phyloP scores from a whole-genome alignment of 2,329 filamentous ascomycete species.

The Paecilomyces sp. region DNA sequence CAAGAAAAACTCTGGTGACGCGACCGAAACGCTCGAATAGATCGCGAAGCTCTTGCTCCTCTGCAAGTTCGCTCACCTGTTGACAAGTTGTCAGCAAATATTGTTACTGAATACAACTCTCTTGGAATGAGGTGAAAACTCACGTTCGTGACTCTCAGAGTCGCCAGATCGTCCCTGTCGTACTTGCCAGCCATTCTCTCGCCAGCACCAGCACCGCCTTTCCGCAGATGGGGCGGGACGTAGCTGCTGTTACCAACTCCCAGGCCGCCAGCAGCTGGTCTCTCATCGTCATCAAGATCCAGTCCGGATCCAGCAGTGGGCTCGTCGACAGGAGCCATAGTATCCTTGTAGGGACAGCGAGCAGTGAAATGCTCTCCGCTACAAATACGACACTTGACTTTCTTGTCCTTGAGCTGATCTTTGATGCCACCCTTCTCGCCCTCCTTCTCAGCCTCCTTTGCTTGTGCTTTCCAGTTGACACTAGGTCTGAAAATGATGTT shows the following conservation, averaged over 20 bases:
- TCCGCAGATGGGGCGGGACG: constrained; percentile 87
- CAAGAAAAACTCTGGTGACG: constrained; percentile 94
- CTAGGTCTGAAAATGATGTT: constrained; percentile 96
- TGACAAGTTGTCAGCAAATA: constrained; percentile 16
- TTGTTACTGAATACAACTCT: background rate
- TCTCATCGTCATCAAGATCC: constrained; percentile 39
- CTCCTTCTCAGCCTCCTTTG: constrained; percentile 58
- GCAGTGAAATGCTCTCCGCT: constrained; percentile 98
- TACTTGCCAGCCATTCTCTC: constrained; percentile 91
- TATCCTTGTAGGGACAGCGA: constrained; percentile 98
- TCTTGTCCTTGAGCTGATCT: constrained; percentile 84
- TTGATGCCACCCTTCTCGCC: constrained; percentile 56
- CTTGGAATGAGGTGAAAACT: constrained; percentile 32
- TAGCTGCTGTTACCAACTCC: constrained; percentile 72
- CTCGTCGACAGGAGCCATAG: constrained; percentile 69
- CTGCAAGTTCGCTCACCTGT: constrained; percentile 91
- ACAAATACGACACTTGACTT: constrained; percentile 99
- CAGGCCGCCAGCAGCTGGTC: constrained; percentile 47
- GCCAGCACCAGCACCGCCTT: constrained; percentile 50
- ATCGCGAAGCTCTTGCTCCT: constrained; percentile 89
- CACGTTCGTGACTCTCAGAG: constrained; percentile 95
- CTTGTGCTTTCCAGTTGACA: constrained; percentile 88
- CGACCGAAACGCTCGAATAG: constrained; percentile 98
- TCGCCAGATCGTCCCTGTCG: constrained; percentile 94
- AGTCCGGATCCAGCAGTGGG: constrained; percentile 30